phyloP scores from a whole-genome alignment of 805 yeast species.

The Starmerella etchellsii region DNA sequence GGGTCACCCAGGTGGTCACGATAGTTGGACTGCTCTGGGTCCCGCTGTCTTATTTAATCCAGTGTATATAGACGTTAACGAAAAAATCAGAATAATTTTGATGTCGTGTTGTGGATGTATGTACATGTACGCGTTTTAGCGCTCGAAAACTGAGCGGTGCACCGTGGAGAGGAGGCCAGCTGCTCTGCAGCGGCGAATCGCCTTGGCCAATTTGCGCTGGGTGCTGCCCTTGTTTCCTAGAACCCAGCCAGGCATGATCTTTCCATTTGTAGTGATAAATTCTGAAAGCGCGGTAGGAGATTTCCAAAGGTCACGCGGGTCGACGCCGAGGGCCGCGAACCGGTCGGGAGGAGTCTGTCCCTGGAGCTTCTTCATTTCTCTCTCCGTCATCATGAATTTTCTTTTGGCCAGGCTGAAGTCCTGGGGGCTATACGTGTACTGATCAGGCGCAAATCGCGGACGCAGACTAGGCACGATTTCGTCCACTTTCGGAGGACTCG shows the following conservation, averaged over 20 bases:
- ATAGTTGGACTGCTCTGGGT: constrained; percentile 22
- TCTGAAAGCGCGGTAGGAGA: constrained; percentile 57
- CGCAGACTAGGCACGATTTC: constrained; percentile 11
- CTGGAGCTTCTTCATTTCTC: constrained; percentile 4
- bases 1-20: constrained; percentile 60
- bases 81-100: too few relatives aligned
- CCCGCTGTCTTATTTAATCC: not conserved
- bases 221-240: constrained; percentile 55
- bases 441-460: constrained; percentile 33
- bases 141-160: constrained; percentile 30
- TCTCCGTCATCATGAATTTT: constrained; percentile 33
- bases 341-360: constrained; percentile 12
- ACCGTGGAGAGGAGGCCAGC: constrained; percentile 67
- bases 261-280: constrained; percentile 60
- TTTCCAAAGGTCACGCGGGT: constrained; percentile 59
- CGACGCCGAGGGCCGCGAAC: constrained; percentile 22
- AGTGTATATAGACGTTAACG: too few relatives aligned
- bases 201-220: constrained; percentile 60
- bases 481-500: not conserved
- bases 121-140: not conserved
- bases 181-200: constrained; percentile 67
- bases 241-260: constrained; percentile 56
- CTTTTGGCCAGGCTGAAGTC: constrained; percentile 54
- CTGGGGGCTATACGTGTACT: constrained; percentile 62
- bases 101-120: not conserved